Conservation (phyloP, 257 asterid species). For the Solanum corneliomulleri region DNA sequence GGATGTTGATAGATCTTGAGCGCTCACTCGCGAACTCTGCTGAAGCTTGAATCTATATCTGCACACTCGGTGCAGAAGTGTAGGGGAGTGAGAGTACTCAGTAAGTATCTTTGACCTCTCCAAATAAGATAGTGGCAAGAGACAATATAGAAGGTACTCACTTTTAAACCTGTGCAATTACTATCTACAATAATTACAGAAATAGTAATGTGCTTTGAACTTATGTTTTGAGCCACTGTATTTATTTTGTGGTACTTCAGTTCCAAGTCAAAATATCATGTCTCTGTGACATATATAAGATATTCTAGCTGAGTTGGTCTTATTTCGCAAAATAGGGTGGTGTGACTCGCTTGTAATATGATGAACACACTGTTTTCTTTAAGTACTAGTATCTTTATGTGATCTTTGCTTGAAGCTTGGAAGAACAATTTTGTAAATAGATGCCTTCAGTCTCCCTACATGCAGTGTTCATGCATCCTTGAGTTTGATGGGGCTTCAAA, state of each 20-base stretch:
- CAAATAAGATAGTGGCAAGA: not conserved
- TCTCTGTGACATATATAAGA: not conserved
- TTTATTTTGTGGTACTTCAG: not conserved
- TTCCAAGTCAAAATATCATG: not conserved
- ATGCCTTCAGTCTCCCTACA: constrained; percentile 15
- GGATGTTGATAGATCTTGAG: not conserved
- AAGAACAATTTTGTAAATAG: not conserved
- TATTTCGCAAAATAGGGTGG: not conserved
- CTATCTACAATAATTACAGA: not conserved
- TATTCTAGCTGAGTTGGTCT: not conserved
- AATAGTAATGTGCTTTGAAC: not conserved
- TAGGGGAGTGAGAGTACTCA: not conserved
- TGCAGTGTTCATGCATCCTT: constrained; percentile 65
- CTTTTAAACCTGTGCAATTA: not conserved
- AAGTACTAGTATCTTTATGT: not conserved
- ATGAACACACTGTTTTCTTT: not conserved
- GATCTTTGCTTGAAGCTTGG: not conserved
- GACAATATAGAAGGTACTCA: not conserved
- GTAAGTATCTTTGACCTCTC: not conserved
- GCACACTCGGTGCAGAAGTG: not conserved
- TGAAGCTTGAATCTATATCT: not conserved
- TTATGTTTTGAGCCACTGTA: not conserved
- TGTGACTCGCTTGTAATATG: not conserved
- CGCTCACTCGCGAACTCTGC: not conserved
- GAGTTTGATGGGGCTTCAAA: constrained; percentile 97